These are phyloP conservation scores for Somion occarium DNA, from an alignment of 1,284 basidiomycete species.

Conservation along the genomic window DNA sequence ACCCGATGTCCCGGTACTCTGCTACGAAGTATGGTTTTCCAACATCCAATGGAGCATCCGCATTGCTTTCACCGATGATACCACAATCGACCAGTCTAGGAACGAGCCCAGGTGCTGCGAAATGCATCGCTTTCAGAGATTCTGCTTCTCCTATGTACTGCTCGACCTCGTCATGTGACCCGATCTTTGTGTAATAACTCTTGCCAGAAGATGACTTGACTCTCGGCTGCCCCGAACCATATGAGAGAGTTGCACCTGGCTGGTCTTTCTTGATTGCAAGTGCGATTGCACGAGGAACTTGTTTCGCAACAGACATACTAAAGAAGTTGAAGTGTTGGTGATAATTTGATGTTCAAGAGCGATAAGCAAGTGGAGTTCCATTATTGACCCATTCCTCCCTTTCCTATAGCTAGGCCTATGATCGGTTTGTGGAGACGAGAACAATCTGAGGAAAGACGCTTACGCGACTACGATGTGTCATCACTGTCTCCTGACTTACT, in stretches of 20 bases:
- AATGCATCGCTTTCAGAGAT: conserved; percentile 59
- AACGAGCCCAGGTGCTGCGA: conserved; percentile 63
- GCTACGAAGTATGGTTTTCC: conserved; percentile 66
- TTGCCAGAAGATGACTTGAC: conserved; percentile 55
- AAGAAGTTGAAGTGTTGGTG: too few species aligned
- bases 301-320: too few species aligned
- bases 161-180: conserved; percentile 45
- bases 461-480: too few species aligned
- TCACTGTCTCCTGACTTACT: too few species aligned
- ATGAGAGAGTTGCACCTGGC: conserved; percentile 42
- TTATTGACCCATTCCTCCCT: too few species aligned
- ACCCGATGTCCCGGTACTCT: conserved; percentile 61
- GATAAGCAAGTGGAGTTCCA: too few species aligned
- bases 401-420: too few species aligned
- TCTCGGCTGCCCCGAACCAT: conserved; percentile 41
- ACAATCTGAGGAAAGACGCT: too few species aligned
- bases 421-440: too few species aligned
- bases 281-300: conserved; percentile 30
- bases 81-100: conserved; percentile 59
- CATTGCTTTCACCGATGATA: conserved; percentile 29
- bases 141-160: conserved; percentile 74
- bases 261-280: conserved; percentile 45
- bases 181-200: conserved; percentile 59
- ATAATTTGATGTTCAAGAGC: too few species aligned
- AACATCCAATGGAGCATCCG: conserved; percentile 25